These are phyloP conservation scores for Trichoderma oligosporum DNA, from an alignment of 2,329 filamentous ascomycete genomes.

Conservation along the genomic window DNA sequence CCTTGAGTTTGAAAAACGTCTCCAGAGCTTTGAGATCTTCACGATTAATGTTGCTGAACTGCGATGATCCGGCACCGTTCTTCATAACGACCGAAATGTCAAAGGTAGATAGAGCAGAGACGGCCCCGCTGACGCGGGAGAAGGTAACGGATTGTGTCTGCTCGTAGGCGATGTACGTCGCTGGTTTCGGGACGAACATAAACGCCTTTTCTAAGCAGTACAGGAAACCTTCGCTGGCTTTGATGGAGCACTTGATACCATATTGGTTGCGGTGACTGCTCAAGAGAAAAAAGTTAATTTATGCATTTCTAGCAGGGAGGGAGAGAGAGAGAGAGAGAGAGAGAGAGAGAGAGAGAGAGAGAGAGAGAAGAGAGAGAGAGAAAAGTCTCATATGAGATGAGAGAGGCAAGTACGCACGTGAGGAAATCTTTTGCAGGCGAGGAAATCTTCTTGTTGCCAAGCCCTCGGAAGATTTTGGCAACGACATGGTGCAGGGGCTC, in stretches of 20 bases:
- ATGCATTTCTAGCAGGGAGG: not conserved
- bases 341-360: not conserved
- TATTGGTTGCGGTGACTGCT: constrained; percentile 80
- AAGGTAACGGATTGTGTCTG: constrained; percentile 89
- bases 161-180: constrained; percentile 95
- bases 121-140: constrained; percentile 88
- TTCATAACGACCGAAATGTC: constrained; percentile 94
- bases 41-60: constrained; percentile 98
- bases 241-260: constrained; percentile 99
- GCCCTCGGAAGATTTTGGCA: constrained; percentile 88
- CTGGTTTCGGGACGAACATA: constrained; percentile 98
- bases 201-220: constrained; percentile 98
- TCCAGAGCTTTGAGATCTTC: constrained; percentile 97
- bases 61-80: constrained; percentile 77
- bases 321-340: too few relatives aligned
- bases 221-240: constrained; percentile 94
- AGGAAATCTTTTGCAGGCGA: constrained; percentile 91
- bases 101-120: constrained; percentile 92
- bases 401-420: constrained; percentile 49
- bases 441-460: constrained; percentile 92
- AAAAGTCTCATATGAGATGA: too few relatives aligned
- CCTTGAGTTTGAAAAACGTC: constrained; percentile 94
- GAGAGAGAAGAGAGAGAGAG: not conserved
- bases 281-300: not conserved
- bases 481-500: constrained; percentile 90